Conservation (phyloP, 2,329 filamentous ascomycete species). For the Sporothrix dimorphospora region DNA sequence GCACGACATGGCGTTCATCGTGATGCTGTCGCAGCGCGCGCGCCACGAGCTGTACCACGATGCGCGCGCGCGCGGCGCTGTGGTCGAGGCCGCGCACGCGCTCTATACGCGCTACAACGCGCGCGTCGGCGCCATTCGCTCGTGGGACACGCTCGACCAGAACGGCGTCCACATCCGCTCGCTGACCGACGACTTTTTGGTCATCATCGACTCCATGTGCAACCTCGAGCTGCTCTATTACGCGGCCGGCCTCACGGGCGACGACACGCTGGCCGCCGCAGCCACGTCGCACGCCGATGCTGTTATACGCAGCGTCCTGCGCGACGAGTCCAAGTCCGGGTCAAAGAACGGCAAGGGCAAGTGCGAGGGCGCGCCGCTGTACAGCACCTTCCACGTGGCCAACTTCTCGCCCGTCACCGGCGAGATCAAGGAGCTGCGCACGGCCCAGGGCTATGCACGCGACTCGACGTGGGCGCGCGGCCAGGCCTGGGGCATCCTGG, state of each 20-base stretch:
- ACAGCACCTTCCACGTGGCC: conserved; percentile 51
- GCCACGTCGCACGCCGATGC: conserved; percentile 48
- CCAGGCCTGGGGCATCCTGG: conserved; percentile 56
- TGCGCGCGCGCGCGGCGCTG: conserved; percentile 43
- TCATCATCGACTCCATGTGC: conserved; percentile 50
- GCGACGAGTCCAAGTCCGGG: conserved; percentile 43
- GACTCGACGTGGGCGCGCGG: conserved; percentile 56
- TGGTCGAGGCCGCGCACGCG: conserved; percentile 49
- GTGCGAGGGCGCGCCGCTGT: conserved; percentile 33
- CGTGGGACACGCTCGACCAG: conserved; percentile 50
- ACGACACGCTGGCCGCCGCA: conserved; percentile 36
- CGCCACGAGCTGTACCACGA: conserved; percentile 49
- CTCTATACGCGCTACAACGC: conserved; percentile 49
- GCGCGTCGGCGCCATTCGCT: conserved; percentile 51
- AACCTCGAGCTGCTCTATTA: conserved; percentile 47
- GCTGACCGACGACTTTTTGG: conserved; percentile 43
- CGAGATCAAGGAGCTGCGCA: conserved; percentile 48
- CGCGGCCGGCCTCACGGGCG: conserved; percentile 40
- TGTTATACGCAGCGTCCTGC: conserved; percentile 47
- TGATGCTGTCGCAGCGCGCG: conserved; percentile 52
- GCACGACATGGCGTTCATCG: conserved; percentile 59
- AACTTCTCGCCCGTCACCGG: conserved; percentile 53
- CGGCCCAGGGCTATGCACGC: conserved; percentile 52
- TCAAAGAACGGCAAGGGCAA: neutral
- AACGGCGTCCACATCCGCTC: conserved; percentile 41